Base-by-base conservation (phyloP, 257 asterid genomes). In the Leonotis leonurus region DNA sequence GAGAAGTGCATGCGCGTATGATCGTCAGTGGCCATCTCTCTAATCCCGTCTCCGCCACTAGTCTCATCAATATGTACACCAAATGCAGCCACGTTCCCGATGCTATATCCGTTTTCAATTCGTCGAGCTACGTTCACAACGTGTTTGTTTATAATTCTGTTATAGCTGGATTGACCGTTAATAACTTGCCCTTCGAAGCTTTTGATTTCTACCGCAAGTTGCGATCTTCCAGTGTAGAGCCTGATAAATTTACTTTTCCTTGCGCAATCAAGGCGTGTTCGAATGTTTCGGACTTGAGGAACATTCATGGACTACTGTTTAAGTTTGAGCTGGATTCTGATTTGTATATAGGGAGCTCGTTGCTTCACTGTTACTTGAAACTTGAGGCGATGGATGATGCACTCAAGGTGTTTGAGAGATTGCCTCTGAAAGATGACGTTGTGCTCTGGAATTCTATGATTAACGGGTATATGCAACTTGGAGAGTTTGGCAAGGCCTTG, bases 61-160 rank as follows among this genome's bases (percentile, higher is more conserved):
- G 97, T 83, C 88, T 90, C 27, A 82, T 90, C 75, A 85, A 83
- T 61, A 88, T 90, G 97, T 90, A 90, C 80, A 82, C 96, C 26
- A 90, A 90, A 66, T 85, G 94, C 78, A 60, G 70, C 59, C 81
- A 83, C 56, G 56, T 85, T 7, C 63, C 81, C 55, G 80, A 83
- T 45, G 96, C 96, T 3, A 14, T 85, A 9, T 73, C 78, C 10
- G 81, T 85, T 35, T 88, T 90, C 62, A 20, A 70, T 25, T 51
- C 80, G 46, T 81, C 96, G 8, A 52, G 51, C 26, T 36, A 71
- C 26, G 63, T 46, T 2, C 85, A 80, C 53, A 87, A 87, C 54
- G 83, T 88, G 48, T 87, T 83, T 61, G 74, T 79, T 64, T 87
- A 81, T 33, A 87, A 90, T 46, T 77, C 97, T 16, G 64, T 85